Evolutionary conservation across 2,329 filamentous ascomycete genomes (phyloP).

Genomic region (Zymoseptoria brevis): DNA sequence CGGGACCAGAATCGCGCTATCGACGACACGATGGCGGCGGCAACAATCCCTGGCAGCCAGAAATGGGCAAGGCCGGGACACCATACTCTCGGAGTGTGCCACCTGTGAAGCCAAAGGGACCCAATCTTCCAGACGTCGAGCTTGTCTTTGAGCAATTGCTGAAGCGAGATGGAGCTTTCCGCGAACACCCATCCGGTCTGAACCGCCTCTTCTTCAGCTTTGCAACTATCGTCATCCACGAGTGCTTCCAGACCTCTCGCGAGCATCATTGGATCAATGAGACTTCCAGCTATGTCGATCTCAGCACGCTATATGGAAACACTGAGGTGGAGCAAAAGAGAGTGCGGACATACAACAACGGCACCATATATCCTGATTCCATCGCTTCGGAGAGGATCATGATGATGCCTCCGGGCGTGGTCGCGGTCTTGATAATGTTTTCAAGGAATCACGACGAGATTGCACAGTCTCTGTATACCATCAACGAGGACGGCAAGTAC

Average conservation of each 20-base stretch:
- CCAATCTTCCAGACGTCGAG: slow-evolving; percentile 42
- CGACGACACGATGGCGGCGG: slow-evolving; percentile 38
- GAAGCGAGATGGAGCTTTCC: slow-evolving; percentile 35
- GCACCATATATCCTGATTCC: slow-evolving; percentile 37
- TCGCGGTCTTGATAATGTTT: slow-evolving; percentile 38
- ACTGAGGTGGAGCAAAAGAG: slow-evolving; percentile 36
- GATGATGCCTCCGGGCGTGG: slow-evolving; percentile 42
- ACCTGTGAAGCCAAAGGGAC: slow-evolving; percentile 42
- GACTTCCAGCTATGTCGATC: slow-evolving; percentile 42
- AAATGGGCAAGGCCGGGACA: slow-evolving; percentile 47
- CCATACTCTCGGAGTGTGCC: slow-evolving; percentile 41
- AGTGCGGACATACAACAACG: slow-evolving; percentile 39
- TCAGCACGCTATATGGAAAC: slow-evolving; percentile 42
- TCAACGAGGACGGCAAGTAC: slow-evolving; percentile 41
- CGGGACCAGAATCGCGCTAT: slow-evolving; percentile 40
- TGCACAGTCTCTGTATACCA: slow-evolving; percentile 32
- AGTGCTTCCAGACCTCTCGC: slow-evolving; percentile 40
- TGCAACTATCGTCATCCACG: slow-evolving; percentile 42
- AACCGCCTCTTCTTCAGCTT: slow-evolving; percentile 43
- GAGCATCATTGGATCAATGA: slow-evolving; percentile 38
- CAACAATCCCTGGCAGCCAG: slow-evolving; percentile 44
- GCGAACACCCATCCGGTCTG: slow-evolving; percentile 38
- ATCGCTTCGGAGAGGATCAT: slow-evolving; percentile 41
- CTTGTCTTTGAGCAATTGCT: slow-evolving; percentile 41
- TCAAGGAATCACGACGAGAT: slow-evolving; percentile 41